Percentiles rank a stretch among this genome's conserved stretches.
Evolutionary conservation across 192 early-diverging fungal species (phyloP).

Genomic region (Coemansia sp.): DNA sequence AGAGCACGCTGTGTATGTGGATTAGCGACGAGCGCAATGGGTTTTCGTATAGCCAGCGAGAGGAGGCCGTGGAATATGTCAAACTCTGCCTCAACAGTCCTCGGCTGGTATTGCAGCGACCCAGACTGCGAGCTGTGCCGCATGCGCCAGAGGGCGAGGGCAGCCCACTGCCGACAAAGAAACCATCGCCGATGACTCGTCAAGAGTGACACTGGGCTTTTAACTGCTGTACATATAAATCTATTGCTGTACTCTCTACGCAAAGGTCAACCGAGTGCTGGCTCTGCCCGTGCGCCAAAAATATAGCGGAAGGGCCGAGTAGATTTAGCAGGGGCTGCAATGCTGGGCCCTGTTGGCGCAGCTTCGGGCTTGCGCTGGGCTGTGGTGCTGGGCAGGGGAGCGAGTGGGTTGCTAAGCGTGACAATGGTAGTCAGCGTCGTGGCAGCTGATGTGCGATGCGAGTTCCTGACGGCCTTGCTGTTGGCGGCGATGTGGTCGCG

Average conservation of each 20-base stretch:
- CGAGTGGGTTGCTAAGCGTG: neutral
- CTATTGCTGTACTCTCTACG: neutral
- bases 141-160: neutral
- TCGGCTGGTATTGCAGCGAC: neutral
- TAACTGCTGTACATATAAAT: conserved; percentile 1
- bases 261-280: conserved; percentile 7
- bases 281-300: conserved; percentile 4
- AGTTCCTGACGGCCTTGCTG: neutral
- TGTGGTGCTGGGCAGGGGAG: neutral
- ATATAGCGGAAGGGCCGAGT: conserved; percentile 7
- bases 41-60: conserved; percentile 27
- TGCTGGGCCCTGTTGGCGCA: neutral
- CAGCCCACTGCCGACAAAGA: neutral
- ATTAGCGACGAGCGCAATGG: conserved; percentile 20
- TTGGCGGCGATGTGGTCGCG: neutral
- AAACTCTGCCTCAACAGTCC: conserved; percentile 13
- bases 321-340: neutral
- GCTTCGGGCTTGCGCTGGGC: neutral
- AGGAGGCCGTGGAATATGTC: conserved; percentile 26
- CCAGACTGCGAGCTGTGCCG: neutral
- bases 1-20: conserved; percentile 17
- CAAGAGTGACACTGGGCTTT: neutral
- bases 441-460: conserved; percentile 16
- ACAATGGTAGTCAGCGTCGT: conserved; percentile 18
- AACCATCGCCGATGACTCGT: neutral